Conservation (phyloP, 805 yeast species). For the Kodamaea jinghongensis region DNA sequence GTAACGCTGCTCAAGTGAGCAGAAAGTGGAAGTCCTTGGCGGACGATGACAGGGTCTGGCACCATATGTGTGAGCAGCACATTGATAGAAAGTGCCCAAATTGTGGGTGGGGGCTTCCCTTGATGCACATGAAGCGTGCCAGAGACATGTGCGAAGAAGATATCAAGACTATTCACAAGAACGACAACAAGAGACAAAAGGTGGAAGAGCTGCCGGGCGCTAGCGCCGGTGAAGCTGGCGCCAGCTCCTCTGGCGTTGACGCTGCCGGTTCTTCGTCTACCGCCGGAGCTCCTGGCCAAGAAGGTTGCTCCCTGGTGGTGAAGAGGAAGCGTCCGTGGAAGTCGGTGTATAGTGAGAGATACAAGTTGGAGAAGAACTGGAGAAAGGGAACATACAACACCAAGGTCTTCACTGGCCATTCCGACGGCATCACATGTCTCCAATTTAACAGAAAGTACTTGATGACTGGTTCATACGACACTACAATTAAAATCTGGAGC, state of each 20-base stretch:
- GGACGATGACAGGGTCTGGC: conserved; percentile 97
- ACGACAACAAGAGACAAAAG: conserved; percentile 8
- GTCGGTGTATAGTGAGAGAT: conserved; percentile 87
- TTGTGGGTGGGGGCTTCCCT: conserved; percentile 98
- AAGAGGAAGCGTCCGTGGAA: conserved; percentile 79
- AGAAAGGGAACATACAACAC: conserved; percentile 71
- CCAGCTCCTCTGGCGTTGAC: too few relatives aligned
- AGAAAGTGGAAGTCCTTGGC: conserved; percentile 85
- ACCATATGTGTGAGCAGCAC: conserved; percentile 97
- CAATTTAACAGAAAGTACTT: conserved; percentile 74
- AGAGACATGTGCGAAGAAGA: conserved; percentile 42
- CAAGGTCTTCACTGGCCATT: conserved; percentile 72
- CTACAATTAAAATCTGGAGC: conserved; percentile 92
- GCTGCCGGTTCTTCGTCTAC: conserved; percentile 15
- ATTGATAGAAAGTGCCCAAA: conserved; percentile 96
- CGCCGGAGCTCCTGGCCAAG: conserved; percentile 9
- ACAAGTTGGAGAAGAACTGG: conserved; percentile 92
- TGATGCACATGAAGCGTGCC: conserved; percentile 82
- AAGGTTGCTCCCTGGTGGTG: conserved; percentile 70
- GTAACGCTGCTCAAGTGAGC: conserved; percentile 91
- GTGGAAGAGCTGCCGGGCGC: conserved; percentile 10
- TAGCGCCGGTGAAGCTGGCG: conserved; percentile 7
- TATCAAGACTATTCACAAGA: conserved; percentile 12
- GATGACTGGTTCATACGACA: conserved; percentile 91
- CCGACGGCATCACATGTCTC: conserved; percentile 83